Percentiles rank a stretch among this genome's conserved stretches.
Evolutionary conservation across 192 early-diverging fungal genomes (phyloP).

Genomic region (Coemansia sp.): DNA sequence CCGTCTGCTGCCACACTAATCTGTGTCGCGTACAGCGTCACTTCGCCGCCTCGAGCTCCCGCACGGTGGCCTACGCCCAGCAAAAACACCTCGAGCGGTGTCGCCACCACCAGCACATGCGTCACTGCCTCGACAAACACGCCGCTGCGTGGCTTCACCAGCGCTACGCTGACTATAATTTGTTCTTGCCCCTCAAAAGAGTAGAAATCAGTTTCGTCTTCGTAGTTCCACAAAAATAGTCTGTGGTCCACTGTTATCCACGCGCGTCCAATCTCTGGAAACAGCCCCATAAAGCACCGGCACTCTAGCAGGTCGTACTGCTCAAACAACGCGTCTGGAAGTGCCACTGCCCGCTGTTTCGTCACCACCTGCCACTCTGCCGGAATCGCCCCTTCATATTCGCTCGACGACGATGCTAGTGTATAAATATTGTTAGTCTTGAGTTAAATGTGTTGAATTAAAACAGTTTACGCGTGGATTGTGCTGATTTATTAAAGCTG

Average conservation of each 20-base stretch:
- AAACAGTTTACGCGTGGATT: background rate
- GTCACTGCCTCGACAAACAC: slow-evolving; percentile 82
- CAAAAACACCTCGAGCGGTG: slow-evolving; percentile 78
- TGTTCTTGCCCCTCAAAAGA: slow-evolving; percentile 86
- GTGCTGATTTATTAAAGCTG: background rate
- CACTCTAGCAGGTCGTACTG: slow-evolving; percentile 73
- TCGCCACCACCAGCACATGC: slow-evolving; percentile 84
- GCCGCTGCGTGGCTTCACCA: slow-evolving; percentile 73
- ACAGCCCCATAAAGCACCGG: slow-evolving; percentile 85
- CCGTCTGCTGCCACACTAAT: slow-evolving; percentile 78
- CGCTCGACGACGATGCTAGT: slow-evolving; percentile 56
- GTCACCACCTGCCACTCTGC: slow-evolving; percentile 58
- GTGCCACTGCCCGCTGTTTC: slow-evolving; percentile 63
- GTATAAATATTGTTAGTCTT: background rate
- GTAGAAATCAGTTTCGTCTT: slow-evolving; percentile 68
- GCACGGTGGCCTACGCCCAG: slow-evolving; percentile 66
- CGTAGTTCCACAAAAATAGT: slow-evolving; percentile 91
- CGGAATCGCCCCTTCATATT: slow-evolving; percentile 51
- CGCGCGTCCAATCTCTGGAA: slow-evolving; percentile 84
- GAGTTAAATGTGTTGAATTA: too few relatives aligned
- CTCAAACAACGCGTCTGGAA: slow-evolving; percentile 77
- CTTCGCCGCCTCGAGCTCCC: slow-evolving; percentile 40
- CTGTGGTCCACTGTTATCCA: slow-evolving; percentile 91
- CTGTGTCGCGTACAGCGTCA: slow-evolving; percentile 78
- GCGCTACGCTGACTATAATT: slow-evolving; percentile 79